Conservation (phyloP, 2,329 filamentous ascomycete genomes). For the Chlorencoelia australis region DNA sequence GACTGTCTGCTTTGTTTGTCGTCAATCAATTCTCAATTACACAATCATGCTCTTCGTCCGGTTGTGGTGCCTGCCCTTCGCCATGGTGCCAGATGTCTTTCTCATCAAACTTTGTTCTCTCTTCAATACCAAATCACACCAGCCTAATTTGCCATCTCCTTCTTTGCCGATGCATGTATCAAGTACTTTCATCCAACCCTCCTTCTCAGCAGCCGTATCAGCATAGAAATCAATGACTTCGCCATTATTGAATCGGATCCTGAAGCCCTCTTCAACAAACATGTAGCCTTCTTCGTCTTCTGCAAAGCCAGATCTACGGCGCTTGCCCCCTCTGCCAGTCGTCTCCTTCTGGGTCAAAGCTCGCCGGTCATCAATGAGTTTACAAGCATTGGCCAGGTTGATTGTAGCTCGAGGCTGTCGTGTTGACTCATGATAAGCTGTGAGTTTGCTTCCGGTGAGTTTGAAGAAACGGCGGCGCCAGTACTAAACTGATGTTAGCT, state of each 20-base stretch:
- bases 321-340: constrained; percentile 62
- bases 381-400: constrained; percentile 85
- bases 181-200: constrained; percentile 88
- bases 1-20: constrained; percentile 10
- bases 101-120: constrained; percentile 36
- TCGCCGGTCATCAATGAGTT: constrained; percentile 85
- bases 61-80: constrained; percentile 19
- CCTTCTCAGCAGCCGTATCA: constrained; percentile 77
- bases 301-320: constrained; percentile 88
- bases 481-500: constrained; percentile 55
- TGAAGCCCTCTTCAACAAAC: constrained; percentile 99
- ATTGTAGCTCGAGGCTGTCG: constrained; percentile 94
- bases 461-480: constrained; percentile 98
- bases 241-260: constrained; percentile 95
- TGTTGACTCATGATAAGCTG: constrained; percentile 91
- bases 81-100: constrained; percentile 16
- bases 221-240: constrained; percentile 83
- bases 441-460: constrained; percentile 80
- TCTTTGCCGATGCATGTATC: constrained; percentile 52
- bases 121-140: constrained; percentile 59
- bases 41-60: constrained; percentile 25
- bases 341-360: constrained; percentile 77
- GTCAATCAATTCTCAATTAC: constrained; percentile 4
- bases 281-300: constrained; percentile 99
- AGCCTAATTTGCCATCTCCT: constrained; percentile 43